Evolutionary conservation across 305 asterid genomes (phyloP), one percentile per base, ranked within the genome.

Genomic region (Fraxinus xanthoxyloides): DNA sequence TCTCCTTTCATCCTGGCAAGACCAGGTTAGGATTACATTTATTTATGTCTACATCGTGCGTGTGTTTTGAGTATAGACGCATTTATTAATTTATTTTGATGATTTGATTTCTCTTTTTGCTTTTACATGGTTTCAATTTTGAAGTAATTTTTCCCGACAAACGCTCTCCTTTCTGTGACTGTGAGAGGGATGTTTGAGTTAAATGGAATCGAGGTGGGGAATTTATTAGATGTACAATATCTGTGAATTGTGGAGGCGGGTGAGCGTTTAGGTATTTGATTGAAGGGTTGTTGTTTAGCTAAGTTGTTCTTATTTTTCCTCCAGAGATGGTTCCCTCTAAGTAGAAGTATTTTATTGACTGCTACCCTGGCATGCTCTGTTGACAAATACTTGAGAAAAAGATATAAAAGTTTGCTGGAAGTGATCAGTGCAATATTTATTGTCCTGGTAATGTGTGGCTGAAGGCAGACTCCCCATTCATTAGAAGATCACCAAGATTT

Each of bases 1-100:
- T 91, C 77, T 82, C 85, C 34, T 94, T 92, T 85, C 91, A 87
- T n/a, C 92, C 97, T 10, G 98, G 96, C 38, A 94, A 94, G 85
- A 82, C 87, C 67, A 90, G 98, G 98, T 94, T 78, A 86, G 90
- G 85, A 80, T 85, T 67, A 0, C 36, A 1, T 67, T 67, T 67
- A 67, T 67, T 28, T 67, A 67, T 67, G 19, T 4, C 31, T 67
- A 5, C 5, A 0, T 67, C 36, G 36, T 67, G 21, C 74, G 12
- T 24, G 24, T 61, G 13, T 23, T 61, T 61, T 61, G 73, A 4
- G 73, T 28, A 65, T 65, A 65, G 1, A 23, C 32, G 73, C 73
- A 26, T 65, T 26, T 10, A 28, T 26, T 2, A 67, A 28, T 24
- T 67, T 67, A 13, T 24, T 65, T 67, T 67, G 74, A 67, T 28